Evolutionary conservation across 2,329 filamentous ascomycete species (phyloP), one percentile per base, ranked within the genome.

Genomic region (Xylaria arbuscula): DNA sequence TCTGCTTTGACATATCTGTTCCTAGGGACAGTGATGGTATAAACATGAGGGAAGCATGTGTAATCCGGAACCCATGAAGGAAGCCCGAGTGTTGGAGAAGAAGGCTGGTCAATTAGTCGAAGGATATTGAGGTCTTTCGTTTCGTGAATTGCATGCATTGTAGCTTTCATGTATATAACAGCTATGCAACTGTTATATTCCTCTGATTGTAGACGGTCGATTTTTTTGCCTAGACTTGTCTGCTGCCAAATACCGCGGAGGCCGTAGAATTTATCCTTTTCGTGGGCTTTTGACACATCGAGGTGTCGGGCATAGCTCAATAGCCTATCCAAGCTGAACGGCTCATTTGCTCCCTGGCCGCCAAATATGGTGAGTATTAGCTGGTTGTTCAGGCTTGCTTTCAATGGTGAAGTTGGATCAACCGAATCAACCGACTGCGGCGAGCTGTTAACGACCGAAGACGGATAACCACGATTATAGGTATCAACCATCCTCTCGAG

Each of bases 1-100:
- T n/a, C n/a, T n/a, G n/a, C n/a, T n/a, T n/a, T n/a, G n/a, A n/a
- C n/a, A n/a, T n/a, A n/a, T n/a, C n/a, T n/a, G n/a, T n/a, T n/a
- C n/a, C n/a, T n/a, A n/a, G n/a, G n/a, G 9, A 50, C 40, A 36
- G 56, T 60, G 56, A 60, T 60, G n/a, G 17, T 50, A 45, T 60
- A 17, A 40, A 60, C 17, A n/a, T 60, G 36, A 10, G 19, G 56
- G 19, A n/a, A 48, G 32, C 42, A n/a, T 3, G 56, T 60, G 15
- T 60, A 60, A n/a, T 60, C 45, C 32, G 56, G 56, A n/a, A 60
- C 56, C 56, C 56, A 60, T 32, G 56, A 60, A 6, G 56, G 56
- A 34, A 60, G 32, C 15, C n/a, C 17, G 22, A 38, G 22, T 59
- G 17, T 6, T 4, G 38, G 28, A 8, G 19, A 17, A 17, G 40